phyloP scores from a whole-genome alignment of 306 rosid genomes.

The Castanospermum australe region DNA sequence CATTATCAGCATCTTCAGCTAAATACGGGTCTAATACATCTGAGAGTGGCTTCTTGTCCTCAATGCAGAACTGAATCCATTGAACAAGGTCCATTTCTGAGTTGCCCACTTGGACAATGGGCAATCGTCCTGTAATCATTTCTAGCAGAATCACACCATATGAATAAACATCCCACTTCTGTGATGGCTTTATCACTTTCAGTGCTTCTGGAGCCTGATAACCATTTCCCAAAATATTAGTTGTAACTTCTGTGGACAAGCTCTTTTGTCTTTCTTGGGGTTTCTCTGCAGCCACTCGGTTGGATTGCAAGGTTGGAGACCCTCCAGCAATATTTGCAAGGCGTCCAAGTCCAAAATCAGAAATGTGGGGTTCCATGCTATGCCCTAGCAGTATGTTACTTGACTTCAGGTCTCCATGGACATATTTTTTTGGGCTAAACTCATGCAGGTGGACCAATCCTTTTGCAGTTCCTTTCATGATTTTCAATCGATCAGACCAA shows the following conservation, averaged over 20 bases:
- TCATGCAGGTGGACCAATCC: conserved; percentile 75
- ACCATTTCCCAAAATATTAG: conserved; percentile 43
- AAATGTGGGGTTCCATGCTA: conserved; percentile 58
- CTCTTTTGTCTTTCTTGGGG: conserved; percentile 49
- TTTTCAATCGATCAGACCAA: conserved; percentile 60
- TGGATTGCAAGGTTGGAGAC: conserved; percentile 59
- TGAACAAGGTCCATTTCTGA: conserved; percentile 77
- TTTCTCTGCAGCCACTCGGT: conserved; percentile 40
- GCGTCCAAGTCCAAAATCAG: conserved; percentile 78
- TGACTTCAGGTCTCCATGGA: conserved; percentile 76
- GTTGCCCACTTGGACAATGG: conserved; percentile 54
- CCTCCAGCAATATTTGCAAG: conserved; percentile 85
- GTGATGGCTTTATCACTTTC: conserved; percentile 74
- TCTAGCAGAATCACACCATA: conserved; percentile 70
- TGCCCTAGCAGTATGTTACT: conserved; percentile 62
- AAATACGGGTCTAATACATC: conserved; percentile 63
- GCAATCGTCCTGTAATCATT: conserved; percentile 68
- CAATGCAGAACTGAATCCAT: conserved; percentile 77
- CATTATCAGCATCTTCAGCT: conserved; percentile 52
- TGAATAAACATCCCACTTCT: conserved; percentile 81
- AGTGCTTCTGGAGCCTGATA: conserved; percentile 76
- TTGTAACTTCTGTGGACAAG: conserved; percentile 41
- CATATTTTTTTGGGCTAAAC: conserved; percentile 77
- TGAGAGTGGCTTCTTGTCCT: conserved; percentile 70
- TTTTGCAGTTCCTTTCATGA: conserved; percentile 71